Percentiles rank a stretch among this genome's conserved stretches.
phyloP scores from a whole-genome alignment of 345 rosid species.

The Populus ilicifolia region DNA sequence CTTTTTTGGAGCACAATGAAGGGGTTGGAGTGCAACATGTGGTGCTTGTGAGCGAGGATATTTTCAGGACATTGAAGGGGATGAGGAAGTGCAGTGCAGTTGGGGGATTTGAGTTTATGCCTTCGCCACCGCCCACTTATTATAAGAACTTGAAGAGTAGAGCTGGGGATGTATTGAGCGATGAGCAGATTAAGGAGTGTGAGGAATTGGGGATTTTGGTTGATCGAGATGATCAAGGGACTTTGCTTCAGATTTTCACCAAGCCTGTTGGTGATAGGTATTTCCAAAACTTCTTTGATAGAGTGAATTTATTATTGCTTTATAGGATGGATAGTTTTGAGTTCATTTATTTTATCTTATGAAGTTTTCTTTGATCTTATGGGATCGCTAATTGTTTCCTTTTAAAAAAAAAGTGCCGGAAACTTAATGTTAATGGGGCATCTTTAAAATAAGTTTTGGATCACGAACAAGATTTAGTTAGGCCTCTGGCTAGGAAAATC shows the following conservation, averaged over 20 bases:
- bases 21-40: conserved; percentile 88
- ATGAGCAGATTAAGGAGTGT: conserved; percentile 79
- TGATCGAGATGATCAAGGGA: conserved; percentile 93
- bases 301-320: not conserved
- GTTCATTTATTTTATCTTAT: not conserved
- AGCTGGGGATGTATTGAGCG: conserved; percentile 67
- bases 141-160: conserved; percentile 67
- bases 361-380: not conserved
- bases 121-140: conserved; percentile 86
- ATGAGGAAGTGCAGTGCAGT: conserved; percentile 73
- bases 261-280: conserved; percentile 94
- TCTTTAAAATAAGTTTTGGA: no score
- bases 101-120: conserved; percentile 95
- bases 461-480: not conserved
- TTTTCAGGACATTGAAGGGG: conserved; percentile 71
- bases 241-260: conserved; percentile 92
- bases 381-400: not conserved
- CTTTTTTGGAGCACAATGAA: conserved; percentile 84
- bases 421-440: no score
- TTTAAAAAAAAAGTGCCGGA: no score
- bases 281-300: not conserved
- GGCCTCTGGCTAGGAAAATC: not conserved
- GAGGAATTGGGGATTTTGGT: conserved; percentile 89
- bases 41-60: conserved; percentile 69
- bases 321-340: not conserved